Base-by-base conservation (phyloP, 768 basidiomycete species). In the Kwoniella mangroviensis region DNA sequence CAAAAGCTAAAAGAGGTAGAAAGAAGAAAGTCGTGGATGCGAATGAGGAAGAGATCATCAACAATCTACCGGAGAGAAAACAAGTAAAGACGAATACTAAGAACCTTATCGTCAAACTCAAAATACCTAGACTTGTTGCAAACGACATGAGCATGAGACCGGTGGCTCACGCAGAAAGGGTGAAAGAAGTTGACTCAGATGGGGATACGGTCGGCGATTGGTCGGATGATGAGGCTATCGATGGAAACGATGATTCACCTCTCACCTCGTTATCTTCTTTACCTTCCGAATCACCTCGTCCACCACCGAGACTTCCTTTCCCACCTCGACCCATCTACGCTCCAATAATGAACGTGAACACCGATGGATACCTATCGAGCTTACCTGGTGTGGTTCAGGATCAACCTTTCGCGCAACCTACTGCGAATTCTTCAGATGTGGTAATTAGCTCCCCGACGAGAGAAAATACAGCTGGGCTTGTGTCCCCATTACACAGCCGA, bases 131-230 rank as follows among this genome's bases (percentile, higher is more conserved):
- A 34, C 34, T 57, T 45, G 40, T 53, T 61, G 53, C 21, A 21
- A 45, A n/a, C 40, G 53, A 34, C 26, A 53, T 9, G n/a, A 13
- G 34, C 34, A n/a, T 22, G 22, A 19, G 34, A 19, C 2, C 17
- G 3, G 19, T 11, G 19, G 15, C 43, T n/a, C 59, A 9, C 19
- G 13, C 24, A 3, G 62, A 63, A 53, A 63, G 61, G 41, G 74
- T 67, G 57, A 77, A 77, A 64, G 75, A 77, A 40, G 71, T 77
- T 54, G 79, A 80, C 67, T 78, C 79, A 19, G 79, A 80, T 52
- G 79, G 79, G 6, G 79, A 80, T 63, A 80, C 79, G 0, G 76
- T 80, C 43, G 74, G 76, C 2, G 76, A 72, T 15, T 76, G 58
- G 45, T 65, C 74, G 5, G 68, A 71, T n/a, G 70, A 55, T 11